phyloP scores from a whole-genome alignment of 805 yeast genomes.

The Suhomyces xylopsoci region DNA sequence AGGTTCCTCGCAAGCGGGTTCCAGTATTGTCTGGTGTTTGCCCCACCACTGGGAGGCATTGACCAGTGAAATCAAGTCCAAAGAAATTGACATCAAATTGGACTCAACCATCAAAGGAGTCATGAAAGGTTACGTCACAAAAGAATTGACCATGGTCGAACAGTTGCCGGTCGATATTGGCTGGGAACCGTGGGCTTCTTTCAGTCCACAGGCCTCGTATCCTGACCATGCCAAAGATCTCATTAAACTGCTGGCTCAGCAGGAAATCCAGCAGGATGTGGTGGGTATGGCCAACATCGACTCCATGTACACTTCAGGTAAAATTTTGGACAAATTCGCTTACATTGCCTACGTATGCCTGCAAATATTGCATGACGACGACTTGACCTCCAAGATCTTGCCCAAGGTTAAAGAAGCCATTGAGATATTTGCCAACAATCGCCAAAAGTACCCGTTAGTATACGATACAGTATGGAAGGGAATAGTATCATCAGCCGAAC shows the following conservation, averaged over 20 bases:
- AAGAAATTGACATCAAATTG: slow-evolving; percentile 32
- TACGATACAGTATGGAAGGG: slow-evolving; percentile 84
- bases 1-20: slow-evolving; percentile 23
- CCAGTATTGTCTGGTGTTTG: slow-evolving; percentile 45
- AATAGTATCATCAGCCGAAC: slow-evolving; percentile 64
- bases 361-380: slow-evolving; percentile 56
- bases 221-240: slow-evolving; percentile 26
- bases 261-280: slow-evolving; percentile 56
- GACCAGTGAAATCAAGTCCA: slow-evolving; percentile 19
- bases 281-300: slow-evolving; percentile 59
- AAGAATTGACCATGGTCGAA: slow-evolving; percentile 40
- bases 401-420: slow-evolving; percentile 65
- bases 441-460: slow-evolving; percentile 66
- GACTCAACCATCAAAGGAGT: slow-evolving; percentile 52
- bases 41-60: slow-evolving; percentile 50
- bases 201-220: slow-evolving; percentile 25
- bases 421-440: slow-evolving; percentile 63
- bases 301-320: slow-evolving; percentile 91
- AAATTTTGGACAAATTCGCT: slow-evolving; percentile 85
- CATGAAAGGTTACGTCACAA: slow-evolving; percentile 43
- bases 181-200: slow-evolving; percentile 58
- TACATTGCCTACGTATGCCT: slow-evolving; percentile 74
- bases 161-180: slow-evolving; percentile 39
- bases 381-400: slow-evolving; percentile 50
- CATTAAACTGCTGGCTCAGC: slow-evolving; percentile 47